Conservation (phyloP, 129 eudicot species). For the Silybum marianum region DNA sequence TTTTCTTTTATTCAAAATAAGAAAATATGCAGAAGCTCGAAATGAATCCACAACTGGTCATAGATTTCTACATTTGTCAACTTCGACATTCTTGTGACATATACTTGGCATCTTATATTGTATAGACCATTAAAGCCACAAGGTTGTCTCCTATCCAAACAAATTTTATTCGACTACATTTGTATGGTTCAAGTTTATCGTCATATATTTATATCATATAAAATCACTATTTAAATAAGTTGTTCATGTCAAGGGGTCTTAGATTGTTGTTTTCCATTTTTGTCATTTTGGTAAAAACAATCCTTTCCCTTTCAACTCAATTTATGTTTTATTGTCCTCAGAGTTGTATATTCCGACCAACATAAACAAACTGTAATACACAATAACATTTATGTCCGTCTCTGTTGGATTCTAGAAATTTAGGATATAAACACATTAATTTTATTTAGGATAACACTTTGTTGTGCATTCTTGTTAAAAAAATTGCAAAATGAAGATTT, state of each 20-base stretch:
- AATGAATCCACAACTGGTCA: constrained; percentile 26
- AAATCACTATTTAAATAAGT: not conserved
- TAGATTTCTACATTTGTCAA: constrained; percentile 12
- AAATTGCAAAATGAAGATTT: too few relatives aligned
- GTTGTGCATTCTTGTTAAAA: too few relatives aligned
- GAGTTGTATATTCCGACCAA: not conserved
- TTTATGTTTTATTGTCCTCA: not conserved
- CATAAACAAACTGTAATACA: not conserved
- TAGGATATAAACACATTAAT: not conserved
- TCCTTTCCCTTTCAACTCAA: not conserved
- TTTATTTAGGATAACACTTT: too few relatives aligned
- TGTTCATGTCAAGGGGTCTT: not conserved
- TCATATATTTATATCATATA: not conserved
- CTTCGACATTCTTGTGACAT: constrained; percentile 24
- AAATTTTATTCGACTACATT: not conserved
- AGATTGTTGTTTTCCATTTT: not conserved
- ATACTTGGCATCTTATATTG: constrained; percentile 25
- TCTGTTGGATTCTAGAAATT: not conserved
- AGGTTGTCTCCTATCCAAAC: not conserved
- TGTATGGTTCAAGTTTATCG: not conserved
- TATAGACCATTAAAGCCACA: constrained; percentile 1
- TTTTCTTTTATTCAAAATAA: constrained; percentile 1
- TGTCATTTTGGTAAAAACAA: not conserved
- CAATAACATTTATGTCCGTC: not conserved
- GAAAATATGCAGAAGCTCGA: constrained; percentile 14